Base-by-base conservation (phyloP, 2,329 filamentous ascomycete species). In the Beauveria sp. region DNA sequence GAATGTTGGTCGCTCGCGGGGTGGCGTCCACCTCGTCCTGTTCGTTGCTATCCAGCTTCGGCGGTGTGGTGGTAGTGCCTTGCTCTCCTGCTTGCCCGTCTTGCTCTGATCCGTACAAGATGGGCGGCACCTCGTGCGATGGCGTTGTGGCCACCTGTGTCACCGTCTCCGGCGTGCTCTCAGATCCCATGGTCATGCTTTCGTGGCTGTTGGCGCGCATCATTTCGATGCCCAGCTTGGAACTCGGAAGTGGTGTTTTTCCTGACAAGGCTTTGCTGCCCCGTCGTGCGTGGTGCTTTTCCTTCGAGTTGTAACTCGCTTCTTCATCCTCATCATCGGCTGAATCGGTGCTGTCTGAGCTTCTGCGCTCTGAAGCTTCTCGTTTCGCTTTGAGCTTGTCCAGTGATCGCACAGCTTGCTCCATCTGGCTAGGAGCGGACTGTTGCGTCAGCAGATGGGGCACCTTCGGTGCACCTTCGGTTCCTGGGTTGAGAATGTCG, bases 291-390 rank as follows among this genome's bases (percentile, higher is more conserved):
- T 60, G 62, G 20, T 88, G 75, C 76, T 73, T 74, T 9, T 76
- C 74, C 28, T 71, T 62, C 12, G 49, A 10, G n/a, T 53, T 67
- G 2, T 50, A 40, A 2, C 67, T 68, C 1, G 69, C 80, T 8
- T 96, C 93, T 63, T 97, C 93, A 66, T 97, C 93, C 74, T 97
- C 93, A 67, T 97, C 93, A 69, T 97, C 93, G 5, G 93, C 93
- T 34, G 91, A 96, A 69, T 97, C 93, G 61, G 79, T 84, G 42
- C 89, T 87, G 67, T 96, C 91, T 43, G 86, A 76, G 18, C 85
- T 55, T 26, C 59, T 22, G 22, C 59, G 59, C 6, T 61, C 59
- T 12, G 57, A 59, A 8, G 58, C 24, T 26, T 60, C 83, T 50
- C 86, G 83, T 67, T 85, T 90, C 69, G 85, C 84, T 65, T 84